Percentiles rank a stretch among this genome's conserved stretches.
Conservation (phyloP, 805 yeast genomes). For the Pichia membranifaciens region DNA sequence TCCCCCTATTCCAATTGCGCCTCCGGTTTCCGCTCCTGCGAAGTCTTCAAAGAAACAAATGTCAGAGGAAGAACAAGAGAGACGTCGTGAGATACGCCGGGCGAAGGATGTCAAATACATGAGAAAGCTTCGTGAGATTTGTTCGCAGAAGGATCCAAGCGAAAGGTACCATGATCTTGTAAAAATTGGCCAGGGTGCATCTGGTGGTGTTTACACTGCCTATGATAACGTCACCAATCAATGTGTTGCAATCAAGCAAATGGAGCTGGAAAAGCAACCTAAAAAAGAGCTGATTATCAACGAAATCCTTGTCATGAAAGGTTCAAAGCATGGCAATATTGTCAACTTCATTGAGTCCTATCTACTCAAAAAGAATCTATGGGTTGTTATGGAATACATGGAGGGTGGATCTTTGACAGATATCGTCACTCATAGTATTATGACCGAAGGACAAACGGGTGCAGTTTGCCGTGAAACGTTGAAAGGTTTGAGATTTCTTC, state of each 20-base stretch:
- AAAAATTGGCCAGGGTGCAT: slow-evolving; percentile 97
- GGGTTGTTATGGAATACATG: slow-evolving; percentile 99
- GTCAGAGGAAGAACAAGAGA: slow-evolving; percentile 54
- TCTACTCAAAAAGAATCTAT: slow-evolving; percentile 67
- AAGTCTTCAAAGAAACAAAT: slow-evolving; percentile 26
- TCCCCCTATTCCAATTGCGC: slow-evolving; percentile 13
- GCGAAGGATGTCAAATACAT: slow-evolving; percentile 67
- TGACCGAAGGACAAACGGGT: slow-evolving; percentile 93
- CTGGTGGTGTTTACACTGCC: slow-evolving; percentile 95
- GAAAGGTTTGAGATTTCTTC: slow-evolving; percentile 80
- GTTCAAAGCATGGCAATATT: slow-evolving; percentile 81
- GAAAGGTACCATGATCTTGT: slow-evolving; percentile 58
- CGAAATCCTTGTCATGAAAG: slow-evolving; percentile 94
- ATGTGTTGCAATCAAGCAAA: slow-evolving; percentile 91
- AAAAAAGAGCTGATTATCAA: slow-evolving; percentile 91
- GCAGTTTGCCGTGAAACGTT: slow-evolving; percentile 91
- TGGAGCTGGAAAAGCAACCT: slow-evolving; percentile 92
- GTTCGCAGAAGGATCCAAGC: slow-evolving; percentile 82
- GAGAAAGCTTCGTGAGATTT: slow-evolving; percentile 65
- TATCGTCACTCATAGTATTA: slow-evolving; percentile 79
- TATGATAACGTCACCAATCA: slow-evolving; percentile 48
- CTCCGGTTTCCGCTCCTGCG: slow-evolving; percentile 4
- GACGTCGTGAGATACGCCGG: slow-evolving; percentile 74
- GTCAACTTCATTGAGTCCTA: slow-evolving; percentile 91
- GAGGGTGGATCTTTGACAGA: slow-evolving; percentile 97